Conservation (phyloP, 768 basidiomycete species). For the Lentinula lateritia region DNA sequence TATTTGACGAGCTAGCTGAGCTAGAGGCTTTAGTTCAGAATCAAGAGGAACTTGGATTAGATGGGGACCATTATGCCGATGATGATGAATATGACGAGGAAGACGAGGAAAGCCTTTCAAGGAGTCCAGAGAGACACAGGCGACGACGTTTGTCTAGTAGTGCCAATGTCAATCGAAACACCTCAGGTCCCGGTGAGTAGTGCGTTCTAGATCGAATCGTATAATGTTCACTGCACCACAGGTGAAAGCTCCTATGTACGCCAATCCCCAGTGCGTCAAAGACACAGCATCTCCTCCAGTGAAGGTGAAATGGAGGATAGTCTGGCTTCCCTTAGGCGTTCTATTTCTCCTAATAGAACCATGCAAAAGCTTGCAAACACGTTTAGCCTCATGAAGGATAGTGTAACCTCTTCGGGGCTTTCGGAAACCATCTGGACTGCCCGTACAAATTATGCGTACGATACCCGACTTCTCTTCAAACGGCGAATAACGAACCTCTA, state of each 20-base stretch:
- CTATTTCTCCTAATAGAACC: conserved; percentile 8
- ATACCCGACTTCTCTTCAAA: conserved; percentile 83
- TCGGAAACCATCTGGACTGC: conserved; percentile 72
- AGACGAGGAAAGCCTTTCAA: conserved; percentile 40
- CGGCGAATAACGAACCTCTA: conserved; percentile 81
- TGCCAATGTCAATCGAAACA: conserved; percentile 12
- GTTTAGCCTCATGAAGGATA: conserved; percentile 44
- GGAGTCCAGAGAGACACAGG: conserved; percentile 22
- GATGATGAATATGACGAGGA: conserved; percentile 44
- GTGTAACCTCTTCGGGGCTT: conserved; percentile 29
- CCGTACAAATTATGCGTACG: conserved; percentile 73
- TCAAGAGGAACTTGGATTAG: conserved; percentile 58
- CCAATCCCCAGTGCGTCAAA: conserved; percentile 12
- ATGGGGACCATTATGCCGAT: conserved; percentile 46
- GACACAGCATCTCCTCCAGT: conserved; percentile 42
- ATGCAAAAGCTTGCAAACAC: conserved; percentile 40
- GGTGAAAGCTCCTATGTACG: conserved; percentile 9
- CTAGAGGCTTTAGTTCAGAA: conserved; percentile 51
- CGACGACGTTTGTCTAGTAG: conserved; percentile 26
- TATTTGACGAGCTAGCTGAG: conserved; percentile 53
- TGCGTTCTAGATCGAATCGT: not conserved
- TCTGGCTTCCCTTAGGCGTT: conserved; percentile 20
- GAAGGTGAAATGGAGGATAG: conserved; percentile 44
- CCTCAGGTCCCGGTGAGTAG: conserved; percentile 6
- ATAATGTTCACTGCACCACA: not conserved